Conservation (phyloP, 1,284 basidiomycete genomes). For the Schizophyllum amplum region DNA sequence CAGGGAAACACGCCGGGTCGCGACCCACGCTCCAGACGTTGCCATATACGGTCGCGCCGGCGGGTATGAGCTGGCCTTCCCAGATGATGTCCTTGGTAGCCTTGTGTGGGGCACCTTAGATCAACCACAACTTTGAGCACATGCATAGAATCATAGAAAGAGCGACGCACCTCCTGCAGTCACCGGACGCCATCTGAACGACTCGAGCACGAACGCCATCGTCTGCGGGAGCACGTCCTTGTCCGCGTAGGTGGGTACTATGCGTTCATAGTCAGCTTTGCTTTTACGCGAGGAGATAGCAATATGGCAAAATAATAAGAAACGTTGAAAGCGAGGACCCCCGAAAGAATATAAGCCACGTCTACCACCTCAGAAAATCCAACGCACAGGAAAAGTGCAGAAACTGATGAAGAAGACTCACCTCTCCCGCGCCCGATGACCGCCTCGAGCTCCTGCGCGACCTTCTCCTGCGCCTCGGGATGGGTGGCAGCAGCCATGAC, state of each 20-base stretch:
- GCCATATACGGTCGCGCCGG: neutral
- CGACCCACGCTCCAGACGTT: slow-evolving; percentile 38
- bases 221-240: slow-evolving; percentile 42
- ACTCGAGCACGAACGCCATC: slow-evolving; percentile 54
- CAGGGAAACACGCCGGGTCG: slow-evolving; percentile 47
- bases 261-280: neutral
- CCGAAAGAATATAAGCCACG: too few relatives aligned
- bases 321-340: too few relatives aligned
- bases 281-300: too few relatives aligned
- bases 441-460: slow-evolving; percentile 53
- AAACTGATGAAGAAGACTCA: slow-evolving; percentile 17
- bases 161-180: slow-evolving; percentile 34
- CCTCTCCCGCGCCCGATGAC: slow-evolving; percentile 48
- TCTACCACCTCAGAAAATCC: too few relatives aligned
- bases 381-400: too few relatives aligned
- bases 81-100: slow-evolving; percentile 53
- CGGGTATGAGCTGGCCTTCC: slow-evolving; percentile 26
- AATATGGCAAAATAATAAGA: too few relatives aligned
- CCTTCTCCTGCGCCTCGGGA: slow-evolving; percentile 43
- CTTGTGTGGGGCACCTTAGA: slow-evolving; percentile 42
- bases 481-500: slow-evolving; percentile 58
- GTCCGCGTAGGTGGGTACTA: slow-evolving; percentile 47
- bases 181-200: slow-evolving; percentile 58
- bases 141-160: neutral
- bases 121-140: neutral